phyloP scores from a whole-genome alignment of 2,329 filamentous ascomycete species.

The Alternaria conjuncta region DNA sequence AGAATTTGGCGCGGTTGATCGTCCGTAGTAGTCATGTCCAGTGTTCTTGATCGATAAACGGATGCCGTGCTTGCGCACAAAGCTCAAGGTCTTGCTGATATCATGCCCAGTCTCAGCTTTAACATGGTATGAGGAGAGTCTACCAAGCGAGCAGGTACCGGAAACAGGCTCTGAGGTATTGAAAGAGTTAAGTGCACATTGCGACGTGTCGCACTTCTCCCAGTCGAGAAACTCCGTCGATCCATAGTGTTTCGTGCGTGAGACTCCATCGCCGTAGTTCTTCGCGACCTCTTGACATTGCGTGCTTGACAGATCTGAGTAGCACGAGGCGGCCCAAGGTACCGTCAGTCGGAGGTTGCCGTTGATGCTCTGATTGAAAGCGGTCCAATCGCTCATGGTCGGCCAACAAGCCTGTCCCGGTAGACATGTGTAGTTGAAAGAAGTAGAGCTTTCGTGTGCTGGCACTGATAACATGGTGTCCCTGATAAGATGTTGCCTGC shows the following conservation, averaged over 20 bases:
- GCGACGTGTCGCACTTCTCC: conserved; percentile 40
- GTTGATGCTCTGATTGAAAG: conserved; percentile 42
- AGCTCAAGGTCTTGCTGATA: conserved; percentile 37
- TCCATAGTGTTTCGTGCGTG: conserved; percentile 40
- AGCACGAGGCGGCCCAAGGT: conserved; percentile 44
- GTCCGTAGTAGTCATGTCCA: conserved; percentile 47
- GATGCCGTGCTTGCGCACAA: conserved; percentile 39
- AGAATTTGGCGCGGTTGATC: conserved; percentile 42
- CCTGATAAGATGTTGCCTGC: neutral
- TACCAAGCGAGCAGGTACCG: conserved; percentile 40
- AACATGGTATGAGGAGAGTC: conserved; percentile 43
- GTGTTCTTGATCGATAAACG: conserved; percentile 47
- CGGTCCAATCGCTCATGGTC: conserved; percentile 34
- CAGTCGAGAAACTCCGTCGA: conserved; percentile 47
- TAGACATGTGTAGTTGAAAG: conserved; percentile 40
- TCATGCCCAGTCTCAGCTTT: conserved; percentile 34
- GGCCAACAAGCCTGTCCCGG: conserved; percentile 49
- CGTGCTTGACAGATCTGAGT: conserved; percentile 22
- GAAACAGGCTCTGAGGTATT: conserved; percentile 30
- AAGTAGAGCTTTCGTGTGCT: neutral
- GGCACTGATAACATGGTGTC: neutral
- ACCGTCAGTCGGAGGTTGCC: conserved; percentile 38
- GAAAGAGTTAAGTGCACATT: conserved; percentile 39
- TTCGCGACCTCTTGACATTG: conserved; percentile 28
- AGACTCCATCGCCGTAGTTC: conserved; percentile 33